Evolutionary conservation across 495 filamentous ascomycete species (phyloP).

Genomic region (Penicillium diatomitis): DNA sequence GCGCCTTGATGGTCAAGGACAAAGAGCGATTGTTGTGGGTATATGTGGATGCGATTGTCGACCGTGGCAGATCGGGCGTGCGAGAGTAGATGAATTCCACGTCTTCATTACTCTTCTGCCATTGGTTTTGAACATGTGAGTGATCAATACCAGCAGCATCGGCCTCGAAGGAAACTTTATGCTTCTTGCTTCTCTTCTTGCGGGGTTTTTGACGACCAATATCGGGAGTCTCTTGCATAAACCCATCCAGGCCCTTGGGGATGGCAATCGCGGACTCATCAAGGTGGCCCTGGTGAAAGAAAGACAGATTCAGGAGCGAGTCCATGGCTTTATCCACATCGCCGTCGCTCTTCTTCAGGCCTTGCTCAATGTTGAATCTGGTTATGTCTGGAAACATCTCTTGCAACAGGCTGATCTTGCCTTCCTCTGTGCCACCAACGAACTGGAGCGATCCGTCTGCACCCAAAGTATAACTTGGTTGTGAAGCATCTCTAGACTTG

Average conservation of each 20-base stretch:
- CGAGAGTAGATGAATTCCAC: constrained; percentile 50
- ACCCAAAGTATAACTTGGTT: constrained; percentile 21
- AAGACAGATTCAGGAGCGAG: constrained; percentile 66
- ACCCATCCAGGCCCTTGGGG: constrained; percentile 73
- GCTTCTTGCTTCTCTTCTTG: constrained; percentile 28
- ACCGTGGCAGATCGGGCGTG: constrained; percentile 33
- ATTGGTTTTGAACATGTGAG: constrained; percentile 34
- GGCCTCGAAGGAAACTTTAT: constrained; percentile 6
- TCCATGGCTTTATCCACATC: constrained; percentile 66
- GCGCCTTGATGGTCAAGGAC: constrained; percentile 42
- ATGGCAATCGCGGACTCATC: constrained; percentile 32
- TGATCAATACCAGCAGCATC: constrained; percentile 3
- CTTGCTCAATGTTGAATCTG: constrained; percentile 50
- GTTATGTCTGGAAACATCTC: constrained; percentile 65
- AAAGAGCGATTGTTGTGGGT: constrained; percentile 53
- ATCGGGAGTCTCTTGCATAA: constrained; percentile 40
- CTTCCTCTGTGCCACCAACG: constrained; percentile 43
- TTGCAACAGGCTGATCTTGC: constrained; percentile 46
- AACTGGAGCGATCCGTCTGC: constrained; percentile 29
- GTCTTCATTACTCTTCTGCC: constrained; percentile 46
- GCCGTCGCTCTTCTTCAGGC: constrained; percentile 53
- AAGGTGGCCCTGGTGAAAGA: constrained; percentile 49
- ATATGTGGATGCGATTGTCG: constrained; percentile 51
- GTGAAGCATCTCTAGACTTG: background rate
- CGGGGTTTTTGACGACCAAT: constrained; percentile 33